Evolutionary conservation across 2,329 filamentous ascomycete genomes (phyloP).

Genomic region (Hirsutella thompsonii): DNA sequence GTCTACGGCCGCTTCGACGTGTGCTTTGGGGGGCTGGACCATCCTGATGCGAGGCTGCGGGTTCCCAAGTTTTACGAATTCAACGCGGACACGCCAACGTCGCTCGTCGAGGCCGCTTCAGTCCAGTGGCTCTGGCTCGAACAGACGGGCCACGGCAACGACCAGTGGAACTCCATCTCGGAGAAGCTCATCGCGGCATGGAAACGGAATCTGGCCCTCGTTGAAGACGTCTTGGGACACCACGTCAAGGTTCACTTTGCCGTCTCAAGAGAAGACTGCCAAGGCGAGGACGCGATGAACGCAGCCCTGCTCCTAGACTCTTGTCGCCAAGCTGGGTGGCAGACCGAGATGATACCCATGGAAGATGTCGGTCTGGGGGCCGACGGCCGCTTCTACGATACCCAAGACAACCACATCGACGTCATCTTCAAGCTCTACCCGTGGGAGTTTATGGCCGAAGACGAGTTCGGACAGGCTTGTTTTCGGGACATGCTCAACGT

Average conservation of each 20-base stretch:
- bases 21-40: conserved; percentile 3
- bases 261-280: neutral
- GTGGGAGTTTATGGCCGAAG: neutral
- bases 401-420: conserved; percentile 1
- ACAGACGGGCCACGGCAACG: conserved; percentile 1
- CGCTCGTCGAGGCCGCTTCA: conserved; percentile 1
- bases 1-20: conserved; percentile 3
- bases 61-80: conserved; percentile 4
- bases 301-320: neutral
- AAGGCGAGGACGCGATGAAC: conserved; percentile 2
- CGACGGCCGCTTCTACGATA: conserved; percentile 3
- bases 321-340: conserved; percentile 3
- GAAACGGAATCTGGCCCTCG: neutral
- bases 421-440: conserved; percentile 5
- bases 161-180: conserved; percentile 2
- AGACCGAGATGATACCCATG: neutral
- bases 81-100: conserved; percentile 4
- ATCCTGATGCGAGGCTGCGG: conserved; percentile 1
- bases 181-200: conserved; percentile 1
- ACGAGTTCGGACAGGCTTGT: neutral
- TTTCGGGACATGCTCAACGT: conserved; percentile 1
- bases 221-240: neutral
- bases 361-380: neutral
- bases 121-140: conserved; percentile 2
- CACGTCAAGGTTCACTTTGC: conserved; percentile 1